These are phyloP conservation scores for Sphagnum contortum DNA, from an alignment of 225 moss, liverwort and hornwort species.

Conservation along the genomic window DNA sequence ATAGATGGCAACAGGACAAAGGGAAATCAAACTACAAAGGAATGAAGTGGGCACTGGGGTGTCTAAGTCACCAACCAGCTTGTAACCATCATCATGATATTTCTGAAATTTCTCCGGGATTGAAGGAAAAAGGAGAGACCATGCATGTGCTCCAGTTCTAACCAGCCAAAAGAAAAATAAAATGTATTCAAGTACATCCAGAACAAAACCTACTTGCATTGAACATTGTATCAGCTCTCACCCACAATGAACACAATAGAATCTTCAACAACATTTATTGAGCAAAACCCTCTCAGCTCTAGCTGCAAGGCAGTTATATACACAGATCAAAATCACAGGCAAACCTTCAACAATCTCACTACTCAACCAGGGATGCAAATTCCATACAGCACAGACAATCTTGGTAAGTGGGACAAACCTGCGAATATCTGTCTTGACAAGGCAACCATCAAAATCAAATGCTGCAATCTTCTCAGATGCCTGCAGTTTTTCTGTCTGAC, in stretches of 20 bases:
- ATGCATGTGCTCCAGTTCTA: slow-evolving; percentile 79
- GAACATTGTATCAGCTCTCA: no score
- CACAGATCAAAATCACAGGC: no score
- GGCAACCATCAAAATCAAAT: slow-evolving; percentile 94
- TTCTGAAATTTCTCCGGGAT: slow-evolving; percentile 66
- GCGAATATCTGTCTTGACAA: slow-evolving; percentile 63
- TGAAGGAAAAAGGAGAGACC: slow-evolving; percentile 69
- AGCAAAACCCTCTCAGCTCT: no score
- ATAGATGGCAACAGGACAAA: no score
- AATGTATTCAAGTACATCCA: not conserved
- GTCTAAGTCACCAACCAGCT: slow-evolving; percentile 46
- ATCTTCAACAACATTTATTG: no score
- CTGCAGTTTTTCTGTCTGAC: slow-evolving; percentile 50
- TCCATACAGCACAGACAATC: slow-evolving; percentile 1
- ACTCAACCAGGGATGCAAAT: no score
- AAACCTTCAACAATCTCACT: not conserved
- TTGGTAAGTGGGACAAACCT: slow-evolving; percentile 25
- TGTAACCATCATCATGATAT: slow-evolving; percentile 67
- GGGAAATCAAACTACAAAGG: no score
- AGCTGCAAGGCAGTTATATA: no score
- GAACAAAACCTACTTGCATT: no score
- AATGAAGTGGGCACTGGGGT: no score
- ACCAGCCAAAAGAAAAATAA: slow-evolving; percentile 5
- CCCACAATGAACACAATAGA: no score
- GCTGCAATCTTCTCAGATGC: slow-evolving; percentile 89